phyloP scores from a whole-genome alignment of 106 monocot genomes.

The Phalaenopsis equestris region DNA sequence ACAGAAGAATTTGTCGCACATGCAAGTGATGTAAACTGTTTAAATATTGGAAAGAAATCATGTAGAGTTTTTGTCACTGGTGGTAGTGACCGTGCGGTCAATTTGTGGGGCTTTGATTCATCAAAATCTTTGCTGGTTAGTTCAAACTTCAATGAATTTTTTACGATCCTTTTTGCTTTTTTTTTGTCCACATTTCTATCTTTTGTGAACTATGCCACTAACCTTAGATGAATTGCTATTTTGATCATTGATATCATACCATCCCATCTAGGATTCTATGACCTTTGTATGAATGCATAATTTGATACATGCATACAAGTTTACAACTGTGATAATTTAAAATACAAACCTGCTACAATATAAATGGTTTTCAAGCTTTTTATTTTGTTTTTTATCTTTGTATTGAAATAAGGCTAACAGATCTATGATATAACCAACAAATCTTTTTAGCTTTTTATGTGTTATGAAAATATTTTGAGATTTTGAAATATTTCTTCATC shows the following conservation, averaged over 20 bases:
- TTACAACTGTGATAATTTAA: neutral
- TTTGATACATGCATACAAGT: neutral
- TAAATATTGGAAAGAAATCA: slow-evolving; percentile 83
- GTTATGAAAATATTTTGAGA: too few species aligned
- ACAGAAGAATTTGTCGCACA: slow-evolving; percentile 80
- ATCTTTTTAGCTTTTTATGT: neutral
- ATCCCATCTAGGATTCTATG: neutral
- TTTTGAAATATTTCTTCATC: too few species aligned
- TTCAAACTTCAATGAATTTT: slow-evolving; percentile 11
- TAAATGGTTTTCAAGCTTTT: neutral
- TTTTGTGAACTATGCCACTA: neutral
- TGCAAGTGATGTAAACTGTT: slow-evolving; percentile 62
- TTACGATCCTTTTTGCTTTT: neutral
- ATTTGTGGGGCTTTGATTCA: slow-evolving; percentile 71
- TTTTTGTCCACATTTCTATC: neutral
- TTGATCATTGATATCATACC: neutral
- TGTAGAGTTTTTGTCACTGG: slow-evolving; percentile 69
- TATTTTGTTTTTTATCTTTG: neutral
- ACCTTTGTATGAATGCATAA: neutral
- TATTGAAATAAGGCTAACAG: neutral
- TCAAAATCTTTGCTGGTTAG: slow-evolving; percentile 63
- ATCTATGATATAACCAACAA: neutral
- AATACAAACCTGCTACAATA: neutral
- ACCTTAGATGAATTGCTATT: neutral
- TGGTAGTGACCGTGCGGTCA: slow-evolving; percentile 71